phyloP scores from a whole-genome alignment of 164 flowering plant genomes.

The Saururus chinensis region DNA sequence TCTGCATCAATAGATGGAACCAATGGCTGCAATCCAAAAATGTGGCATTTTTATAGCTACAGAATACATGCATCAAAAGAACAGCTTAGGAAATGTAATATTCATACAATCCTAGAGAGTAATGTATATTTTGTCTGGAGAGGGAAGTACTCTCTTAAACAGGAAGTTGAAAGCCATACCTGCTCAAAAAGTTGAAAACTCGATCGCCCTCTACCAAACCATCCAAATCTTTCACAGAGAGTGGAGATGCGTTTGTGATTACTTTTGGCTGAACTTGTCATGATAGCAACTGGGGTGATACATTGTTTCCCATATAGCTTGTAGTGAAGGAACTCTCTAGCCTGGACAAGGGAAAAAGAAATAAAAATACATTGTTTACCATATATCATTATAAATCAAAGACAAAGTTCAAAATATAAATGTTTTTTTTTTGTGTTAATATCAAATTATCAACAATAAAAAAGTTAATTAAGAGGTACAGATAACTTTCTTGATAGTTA shows the following conservation, averaged over 20 bases:
- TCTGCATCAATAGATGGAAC: conserved; percentile 83
- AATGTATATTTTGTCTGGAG: not conserved
- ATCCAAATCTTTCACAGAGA: conserved; percentile 61
- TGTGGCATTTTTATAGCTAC: not conserved
- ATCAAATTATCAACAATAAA: no score
- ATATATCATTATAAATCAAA: not conserved
- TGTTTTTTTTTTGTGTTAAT: no score
- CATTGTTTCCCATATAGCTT: conserved; percentile 84
- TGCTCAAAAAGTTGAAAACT: conserved; percentile 88
- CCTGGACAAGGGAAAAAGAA: conserved; percentile 26
- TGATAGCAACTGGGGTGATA: conserved; percentile 94
- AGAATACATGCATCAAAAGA: not conserved
- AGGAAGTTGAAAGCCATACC: conserved; percentile 30
- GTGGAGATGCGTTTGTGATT: conserved; percentile 68
- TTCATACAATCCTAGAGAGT: not conserved
- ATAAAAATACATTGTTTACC: no score
- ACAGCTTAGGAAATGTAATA: no score
- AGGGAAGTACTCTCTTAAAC: not conserved
- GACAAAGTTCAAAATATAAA: no score
- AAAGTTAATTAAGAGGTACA: no score
- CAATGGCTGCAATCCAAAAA: conserved; percentile 57
- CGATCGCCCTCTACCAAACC: conserved; percentile 94
- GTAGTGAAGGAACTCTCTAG: conserved; percentile 82
- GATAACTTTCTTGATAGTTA: no score
- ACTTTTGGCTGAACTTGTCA: conserved; percentile 93